Evolutionary conservation across 2,329 filamentous ascomycete genomes (phyloP), one percentile per base, ranked within the genome.

Genomic region (Neurospora sp.): DNA sequence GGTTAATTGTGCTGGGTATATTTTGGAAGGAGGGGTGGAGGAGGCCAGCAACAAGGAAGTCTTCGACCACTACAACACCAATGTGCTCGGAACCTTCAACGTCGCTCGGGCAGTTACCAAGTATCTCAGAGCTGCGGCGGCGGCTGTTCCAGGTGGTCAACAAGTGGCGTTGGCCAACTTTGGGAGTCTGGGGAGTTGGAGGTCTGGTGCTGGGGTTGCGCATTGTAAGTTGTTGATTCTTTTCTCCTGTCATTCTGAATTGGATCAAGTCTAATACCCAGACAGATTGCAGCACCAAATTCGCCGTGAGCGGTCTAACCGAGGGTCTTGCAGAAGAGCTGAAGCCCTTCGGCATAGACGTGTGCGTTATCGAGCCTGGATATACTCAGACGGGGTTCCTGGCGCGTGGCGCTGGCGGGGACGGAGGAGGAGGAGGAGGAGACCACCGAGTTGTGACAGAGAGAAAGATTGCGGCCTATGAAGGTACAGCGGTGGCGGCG

Each of bases 71-170:
- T 86, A 85, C 76, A 80, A 84, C 74, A 85, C 84, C 39, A 88
- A 88, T 70, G 83, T 88, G 38, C 84, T 87, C 72, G 86, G 85
- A 2, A 76, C 79, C 8, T 76, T 86, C 68, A 85, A 84, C 70
- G 80, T 85, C 0, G 80, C 82, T 38, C 81, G 82, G 6, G 83
- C 84, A 0, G 81, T 85, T 4, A 73, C 85, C 0, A 83, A 84
- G 0, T 78, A 83, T 4, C 78, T 88, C 70, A 82, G 85, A 13
- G 77, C 68, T 36, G 72, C 72, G 8, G 77, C 74, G 2, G 70
- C 69, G 17, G 71, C 66, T 39, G 68, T 17, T 7, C 17, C 17
- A 3, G 43, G 68, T 19, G 75, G 74, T 4, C 78, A 78, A 0
- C 69, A 66, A 33, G 68, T 68, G 46, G 78, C 76, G 3, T 74